These are phyloP conservation scores for Penicillium simplicissimum DNA, from an alignment of 495 filamentous ascomycete species.

Conservation along the genomic window DNA sequence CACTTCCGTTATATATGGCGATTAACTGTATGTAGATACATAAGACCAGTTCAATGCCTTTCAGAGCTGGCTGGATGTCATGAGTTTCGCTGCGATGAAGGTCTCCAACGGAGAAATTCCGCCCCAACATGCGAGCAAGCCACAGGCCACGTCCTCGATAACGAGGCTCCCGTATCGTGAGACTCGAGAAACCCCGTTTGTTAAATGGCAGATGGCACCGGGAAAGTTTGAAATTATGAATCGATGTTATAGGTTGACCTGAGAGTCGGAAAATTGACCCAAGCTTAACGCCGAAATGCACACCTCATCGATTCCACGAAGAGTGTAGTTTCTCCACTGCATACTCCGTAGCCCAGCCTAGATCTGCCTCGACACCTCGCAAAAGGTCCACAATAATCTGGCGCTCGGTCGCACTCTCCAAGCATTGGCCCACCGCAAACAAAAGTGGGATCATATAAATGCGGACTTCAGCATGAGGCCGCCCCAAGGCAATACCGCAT, in stretches of 20 bases:
- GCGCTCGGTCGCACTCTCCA: constrained; percentile 36
- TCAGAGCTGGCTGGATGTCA: neutral
- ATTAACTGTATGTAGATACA: neutral
- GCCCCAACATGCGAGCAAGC: neutral
- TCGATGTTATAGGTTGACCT: neutral
- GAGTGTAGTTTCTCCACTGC: constrained; percentile 35
- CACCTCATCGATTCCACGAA: constrained; percentile 31
- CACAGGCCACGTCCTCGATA: neutral
- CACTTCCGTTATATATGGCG: neutral
- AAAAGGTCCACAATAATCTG: constrained; percentile 41
- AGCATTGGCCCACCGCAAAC: constrained; percentile 42
- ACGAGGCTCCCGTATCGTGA: neutral
- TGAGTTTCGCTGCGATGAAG: neutral
- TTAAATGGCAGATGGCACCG: neutral
- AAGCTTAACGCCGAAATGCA: too few relatives aligned
- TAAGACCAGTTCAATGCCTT: neutral
- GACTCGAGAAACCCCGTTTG: neutral
- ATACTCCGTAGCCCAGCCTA: constrained; percentile 42
- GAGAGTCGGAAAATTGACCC: neutral
- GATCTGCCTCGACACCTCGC: constrained; percentile 39
- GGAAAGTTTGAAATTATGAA: neutral
- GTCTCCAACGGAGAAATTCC: constrained; percentile 8
- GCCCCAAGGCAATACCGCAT: constrained; percentile 40
- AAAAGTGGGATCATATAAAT: constrained; percentile 42
- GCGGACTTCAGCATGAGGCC: constrained; percentile 38